Evolutionary conservation across 257 asterid species (phyloP), one percentile per base, ranked within the genome.

Genomic region (Scutellaria barbata): DNA sequence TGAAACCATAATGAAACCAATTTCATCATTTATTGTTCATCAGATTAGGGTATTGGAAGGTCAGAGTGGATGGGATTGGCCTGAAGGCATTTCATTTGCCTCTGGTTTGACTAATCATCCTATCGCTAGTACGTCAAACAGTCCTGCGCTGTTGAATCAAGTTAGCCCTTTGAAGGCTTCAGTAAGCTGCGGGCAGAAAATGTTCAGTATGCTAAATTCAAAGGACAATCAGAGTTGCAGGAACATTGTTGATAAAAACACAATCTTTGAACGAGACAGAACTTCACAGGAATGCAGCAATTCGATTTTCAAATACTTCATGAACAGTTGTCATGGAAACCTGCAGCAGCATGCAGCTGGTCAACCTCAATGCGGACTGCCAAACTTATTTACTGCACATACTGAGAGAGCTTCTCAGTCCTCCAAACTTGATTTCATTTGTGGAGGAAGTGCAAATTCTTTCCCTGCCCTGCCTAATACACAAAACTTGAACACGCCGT

Each of bases 1-100:
- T 76, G 81, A 81, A 74, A 85, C 82, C 82, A 79, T 74, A 57
- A 51, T 9, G 53, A 63, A 16, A 50, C 67, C 63, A 61, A 53
- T 63, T 55, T 76, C 70, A 68, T 79, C 57, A 64, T 71, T 78
- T 56, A 72, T 75, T 59, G 7, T 74, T 61, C 80, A 77, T 80
- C 77, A 85, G 94, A 78, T 82, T 75, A 78, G 83, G 83, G 56
- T 72, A 76, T 76, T 83, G 68, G 90, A 82, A 69, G 89, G 86
- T 71, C 76, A 79, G 68, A 68, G 72, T 59, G 87, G 84, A 76
- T 87, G 88, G 94, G 94, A 83, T 76, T 87, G 89, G 94, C 86
- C 89, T 67, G 88, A 80, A 63, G 86, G 70, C 76, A 52, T 73
- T 79, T 74, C 90, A 69, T 79, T 66, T 45, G 67, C 80, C 16